Percentiles rank a stretch among this genome's conserved stretches.
Evolutionary conservation across 179 eudicot genomes (phyloP).

Genomic region (Sideroxylon spinosum): DNA sequence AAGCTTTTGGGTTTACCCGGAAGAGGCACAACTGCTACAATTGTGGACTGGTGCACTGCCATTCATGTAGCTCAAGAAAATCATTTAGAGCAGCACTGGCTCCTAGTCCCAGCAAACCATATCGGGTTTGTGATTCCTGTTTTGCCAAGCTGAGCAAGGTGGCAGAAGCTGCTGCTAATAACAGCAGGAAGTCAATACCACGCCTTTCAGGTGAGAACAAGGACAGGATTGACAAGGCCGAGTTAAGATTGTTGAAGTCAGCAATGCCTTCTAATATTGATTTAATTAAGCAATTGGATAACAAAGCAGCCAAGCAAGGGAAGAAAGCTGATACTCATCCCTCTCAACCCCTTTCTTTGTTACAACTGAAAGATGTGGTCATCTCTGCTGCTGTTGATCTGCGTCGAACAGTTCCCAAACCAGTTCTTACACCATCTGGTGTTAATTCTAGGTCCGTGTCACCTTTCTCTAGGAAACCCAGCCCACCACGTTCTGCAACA

Average conservation of each 20-base stretch:
- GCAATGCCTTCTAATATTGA: constrained; percentile 64
- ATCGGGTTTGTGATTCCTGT: constrained; percentile 91
- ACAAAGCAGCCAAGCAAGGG: constrained; percentile 92
- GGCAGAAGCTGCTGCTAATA: constrained; percentile 52
- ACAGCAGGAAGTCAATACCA: constrained; percentile 59
- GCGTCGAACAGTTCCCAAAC: constrained; percentile 61
- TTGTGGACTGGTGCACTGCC: constrained; percentile 95
- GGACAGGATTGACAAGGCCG: constrained; percentile 84
- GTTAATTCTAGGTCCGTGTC: constrained; percentile 82
- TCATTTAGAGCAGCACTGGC: constrained; percentile 75
- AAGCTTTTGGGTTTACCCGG: constrained; percentile 85
- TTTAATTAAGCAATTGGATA: constrained; percentile 81
- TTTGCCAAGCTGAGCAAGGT: constrained; percentile 69
- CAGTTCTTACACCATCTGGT: constrained; percentile 50
- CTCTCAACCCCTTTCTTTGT: constrained; percentile 58
- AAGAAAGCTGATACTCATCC: constrained; percentile 71
- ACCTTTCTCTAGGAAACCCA: constrained; percentile 83
- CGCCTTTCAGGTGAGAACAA: constrained; percentile 96
- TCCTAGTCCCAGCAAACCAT: constrained; percentile 76
- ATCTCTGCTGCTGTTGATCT: constrained; percentile 50
- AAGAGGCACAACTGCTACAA: constrained; percentile 92
- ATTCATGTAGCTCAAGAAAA: constrained; percentile 82
- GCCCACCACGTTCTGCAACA: constrained; percentile 97
- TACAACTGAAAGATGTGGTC: constrained; percentile 69
- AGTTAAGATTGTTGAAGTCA: constrained; percentile 58